phyloP scores from a whole-genome alignment of 176 grass and related monocot genomes.

The Phoenix roebelenii region DNA sequence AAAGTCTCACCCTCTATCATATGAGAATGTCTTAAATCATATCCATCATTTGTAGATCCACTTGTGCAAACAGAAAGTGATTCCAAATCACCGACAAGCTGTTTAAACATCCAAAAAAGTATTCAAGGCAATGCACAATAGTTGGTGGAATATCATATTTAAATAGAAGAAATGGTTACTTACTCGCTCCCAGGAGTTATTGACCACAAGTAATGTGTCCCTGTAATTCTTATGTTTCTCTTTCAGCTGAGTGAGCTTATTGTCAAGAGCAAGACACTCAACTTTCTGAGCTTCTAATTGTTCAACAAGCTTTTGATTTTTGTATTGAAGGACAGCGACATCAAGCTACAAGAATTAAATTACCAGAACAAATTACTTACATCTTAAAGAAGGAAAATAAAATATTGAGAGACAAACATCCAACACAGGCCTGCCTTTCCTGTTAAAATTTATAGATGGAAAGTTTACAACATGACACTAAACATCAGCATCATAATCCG shows the following conservation, averaged over 20 bases:
- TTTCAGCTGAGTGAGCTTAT: constrained; percentile 66
- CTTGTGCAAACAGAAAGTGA: constrained; percentile 38
- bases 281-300: constrained; percentile 84
- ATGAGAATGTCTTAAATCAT: constrained; percentile 25
- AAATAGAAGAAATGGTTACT: constrained; percentile 8
- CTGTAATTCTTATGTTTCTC: constrained; percentile 43
- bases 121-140: neutral
- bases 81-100: constrained; percentile 61
- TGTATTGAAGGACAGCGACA: constrained; percentile 80
- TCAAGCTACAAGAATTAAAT: constrained; percentile 37
- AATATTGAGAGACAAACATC: constrained; percentile 21
- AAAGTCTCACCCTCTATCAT: constrained; percentile 24
- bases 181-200: constrained; percentile 60
- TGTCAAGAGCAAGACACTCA: constrained; percentile 54
- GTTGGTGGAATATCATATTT: neutral
- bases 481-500: too few relatives aligned
- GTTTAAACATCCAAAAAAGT: constrained; percentile 21
- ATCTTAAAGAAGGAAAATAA: constrained; percentile 10
- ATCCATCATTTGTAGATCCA: constrained; percentile 24
- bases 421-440: too few relatives aligned
- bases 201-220: constrained; percentile 49
- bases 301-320: constrained; percentile 81
- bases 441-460: too few relatives aligned
- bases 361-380: neutral
- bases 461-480: too few relatives aligned